phyloP scores from a whole-genome alignment of 208 protist species.

The Leishmania major region DNA sequence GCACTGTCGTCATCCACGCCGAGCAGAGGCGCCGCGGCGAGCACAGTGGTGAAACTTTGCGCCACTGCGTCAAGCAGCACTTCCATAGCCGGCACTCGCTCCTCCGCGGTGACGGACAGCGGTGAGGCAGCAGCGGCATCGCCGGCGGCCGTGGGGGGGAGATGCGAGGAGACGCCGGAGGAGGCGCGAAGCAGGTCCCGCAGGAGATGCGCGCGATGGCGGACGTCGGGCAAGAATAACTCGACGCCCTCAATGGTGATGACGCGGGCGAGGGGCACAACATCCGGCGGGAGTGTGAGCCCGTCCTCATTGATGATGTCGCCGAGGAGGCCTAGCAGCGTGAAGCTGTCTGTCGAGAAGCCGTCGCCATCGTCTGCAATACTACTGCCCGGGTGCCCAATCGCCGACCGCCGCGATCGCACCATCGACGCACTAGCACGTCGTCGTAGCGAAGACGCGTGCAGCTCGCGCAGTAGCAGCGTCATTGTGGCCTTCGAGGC shows the following conservation, averaged over 20 bases:
- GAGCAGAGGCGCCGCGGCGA: constrained; percentile 36
- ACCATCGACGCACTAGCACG: constrained; percentile 9
- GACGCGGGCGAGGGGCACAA: constrained; percentile 51
- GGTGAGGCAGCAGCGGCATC: neutral
- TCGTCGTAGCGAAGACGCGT: constrained; percentile 25
- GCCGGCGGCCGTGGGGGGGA: neutral
- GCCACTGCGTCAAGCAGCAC: constrained; percentile 40
- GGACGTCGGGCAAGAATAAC: constrained; percentile 75
- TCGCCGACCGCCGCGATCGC: neutral
- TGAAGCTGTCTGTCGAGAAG: constrained; percentile 14
- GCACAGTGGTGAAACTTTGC: constrained; percentile 38
- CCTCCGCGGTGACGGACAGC: constrained; percentile 6
- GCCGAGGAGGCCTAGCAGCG: constrained; percentile 63
- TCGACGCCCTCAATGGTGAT: constrained; percentile 73
- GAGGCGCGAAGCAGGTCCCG: constrained; percentile 57
- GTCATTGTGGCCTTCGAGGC: constrained; percentile 28
- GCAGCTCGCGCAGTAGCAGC: constrained; percentile 33
- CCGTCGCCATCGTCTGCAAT: constrained; percentile 14
- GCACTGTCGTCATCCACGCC: constrained; percentile 17
- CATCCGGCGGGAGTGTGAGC: constrained; percentile 42
- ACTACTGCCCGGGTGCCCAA: neutral
- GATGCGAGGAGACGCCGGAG: neutral
- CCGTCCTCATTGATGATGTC: constrained; percentile 82
- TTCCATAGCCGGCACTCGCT: constrained; percentile 36
- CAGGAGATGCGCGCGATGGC: constrained; percentile 59